Evolutionary conservation across 164 flowering plant genomes (phyloP), one percentile per base, ranked within the genome.

Genomic region (Stephania cephalantha): DNA sequence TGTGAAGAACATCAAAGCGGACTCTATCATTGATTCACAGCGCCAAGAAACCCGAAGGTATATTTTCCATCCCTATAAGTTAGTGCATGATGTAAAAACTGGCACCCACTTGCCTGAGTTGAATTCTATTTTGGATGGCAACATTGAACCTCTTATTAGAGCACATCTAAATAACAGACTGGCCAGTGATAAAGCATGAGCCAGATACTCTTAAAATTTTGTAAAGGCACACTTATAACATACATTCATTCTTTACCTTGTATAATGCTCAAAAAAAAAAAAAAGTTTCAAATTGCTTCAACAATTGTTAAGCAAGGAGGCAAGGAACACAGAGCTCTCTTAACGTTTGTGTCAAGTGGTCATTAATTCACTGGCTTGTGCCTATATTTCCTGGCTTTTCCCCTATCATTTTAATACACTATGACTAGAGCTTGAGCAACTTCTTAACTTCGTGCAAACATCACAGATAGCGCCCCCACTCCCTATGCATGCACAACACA

Each of bases 51-150:
- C 87, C 5, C 81, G 98, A 11, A 89, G 85, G 84, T 94, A 94
- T 65, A 68, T 86, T 22, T 83, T 80, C 79, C 84, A 86, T 48
- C 96, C 94, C 9, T 71, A 72, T 77, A 88, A 91, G 87, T 77
- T 90, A 74, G 98, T 94, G 46, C 80, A 86, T 35, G 98, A 94
- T 87, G 82, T 91, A 74, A 89, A 83, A 87, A 88, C 93, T 15
- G 94, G 96, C 72, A 71, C 86, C 46, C 88, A 87, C 73, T 18
- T 89, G 83, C 81, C 88, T 1, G 90, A 87, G 76, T 75, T 89
- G 70, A 85, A 79, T 71, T 88, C 92, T 77, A 86, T 92, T 50
- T 83, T 92, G 77, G 89, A 92, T 81, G 98, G 96, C 58, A 85
- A 90, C 79, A 83, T 94, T 77, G 90, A 91, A 78, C 82, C 92